Conservation (phyloP, 2,329 filamentous ascomycete genomes). For the Didymella exigua region DNA sequence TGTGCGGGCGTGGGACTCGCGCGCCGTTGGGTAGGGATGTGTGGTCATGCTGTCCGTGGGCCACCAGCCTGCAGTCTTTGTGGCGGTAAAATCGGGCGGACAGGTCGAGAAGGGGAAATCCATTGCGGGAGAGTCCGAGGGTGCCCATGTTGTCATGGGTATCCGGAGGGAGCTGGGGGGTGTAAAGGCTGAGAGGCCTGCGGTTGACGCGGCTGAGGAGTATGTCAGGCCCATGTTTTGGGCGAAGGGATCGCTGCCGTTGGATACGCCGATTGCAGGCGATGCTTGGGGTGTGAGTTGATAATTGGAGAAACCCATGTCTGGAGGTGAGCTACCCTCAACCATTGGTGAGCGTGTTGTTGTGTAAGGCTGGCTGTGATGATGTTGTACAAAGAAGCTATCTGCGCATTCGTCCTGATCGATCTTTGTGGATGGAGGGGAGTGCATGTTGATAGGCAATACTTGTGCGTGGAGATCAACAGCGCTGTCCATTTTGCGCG, state of each 20-base stretch:
- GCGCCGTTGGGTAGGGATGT: slow-evolving; percentile 22
- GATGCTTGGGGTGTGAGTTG: slow-evolving; percentile 45
- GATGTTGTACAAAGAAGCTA: slow-evolving; percentile 25
- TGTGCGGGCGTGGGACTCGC: slow-evolving; percentile 27
- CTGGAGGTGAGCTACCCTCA: slow-evolving; percentile 21
- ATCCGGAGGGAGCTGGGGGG: slow-evolving; percentile 42
- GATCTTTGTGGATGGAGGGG: slow-evolving; percentile 36
- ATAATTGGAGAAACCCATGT: slow-evolving; percentile 36
- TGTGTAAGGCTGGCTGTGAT: slow-evolving; percentile 31
- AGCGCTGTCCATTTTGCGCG: slow-evolving; percentile 54
- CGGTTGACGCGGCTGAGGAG: slow-evolving; percentile 25
- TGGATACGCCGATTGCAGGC: slow-evolving; percentile 33
- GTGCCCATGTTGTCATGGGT: slow-evolving; percentile 39
- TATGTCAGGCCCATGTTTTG: slow-evolving; percentile 28
- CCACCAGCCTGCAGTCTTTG: slow-evolving; percentile 40
- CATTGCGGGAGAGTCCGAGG: slow-evolving; percentile 33
- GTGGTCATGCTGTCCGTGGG: slow-evolving; percentile 19
- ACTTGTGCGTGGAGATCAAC: slow-evolving; percentile 57
- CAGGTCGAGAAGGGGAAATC: slow-evolving; percentile 42
- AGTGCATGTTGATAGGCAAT: slow-evolving; percentile 38
- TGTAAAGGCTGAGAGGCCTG: slow-evolving; percentile 47
- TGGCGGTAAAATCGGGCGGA: slow-evolving; percentile 29
- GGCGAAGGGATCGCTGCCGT: slow-evolving; percentile 30
- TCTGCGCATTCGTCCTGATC: slow-evolving; percentile 31
- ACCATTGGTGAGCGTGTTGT: slow-evolving; percentile 27